Evolutionary conservation across 2,329 filamentous ascomycete genomes (phyloP).

Genomic region (Pyrenophora seminiperda): DNA sequence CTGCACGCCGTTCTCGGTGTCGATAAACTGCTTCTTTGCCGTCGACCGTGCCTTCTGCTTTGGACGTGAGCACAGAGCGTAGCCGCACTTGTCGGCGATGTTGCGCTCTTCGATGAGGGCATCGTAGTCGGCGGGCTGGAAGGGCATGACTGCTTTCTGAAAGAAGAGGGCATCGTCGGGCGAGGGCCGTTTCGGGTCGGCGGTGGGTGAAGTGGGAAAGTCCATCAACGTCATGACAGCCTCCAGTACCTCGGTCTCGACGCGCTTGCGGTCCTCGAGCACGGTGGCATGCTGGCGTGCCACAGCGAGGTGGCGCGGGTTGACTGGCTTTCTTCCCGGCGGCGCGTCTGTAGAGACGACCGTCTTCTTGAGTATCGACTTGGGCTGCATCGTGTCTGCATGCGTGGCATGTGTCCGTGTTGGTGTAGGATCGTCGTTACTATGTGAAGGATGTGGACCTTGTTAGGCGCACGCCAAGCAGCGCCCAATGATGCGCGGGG

Average conservation of each 20-base stretch:
- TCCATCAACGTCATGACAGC: conserved; percentile 74
- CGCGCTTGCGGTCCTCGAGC: conserved; percentile 80
- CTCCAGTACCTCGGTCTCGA: conserved; percentile 74
- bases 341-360: conserved; percentile 25
- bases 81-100: conserved; percentile 80
- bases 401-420: not conserved
- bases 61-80: conserved; percentile 74
- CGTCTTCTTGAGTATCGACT: conserved; percentile 52
- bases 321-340: conserved; percentile 38
- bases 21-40: conserved; percentile 66
- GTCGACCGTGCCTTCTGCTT: conserved; percentile 60
- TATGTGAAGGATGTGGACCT: conserved; percentile 12
- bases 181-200: conserved; percentile 59
- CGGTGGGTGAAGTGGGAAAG: conserved; percentile 59
- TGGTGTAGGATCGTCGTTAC: conserved; percentile 12
- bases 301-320: conserved; percentile 60
- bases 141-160: conserved; percentile 68
- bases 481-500: conserved; percentile 21
- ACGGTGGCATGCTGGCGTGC: conserved; percentile 82
- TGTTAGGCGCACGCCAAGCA: conserved; percentile 14
- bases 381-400: conserved; percentile 44
- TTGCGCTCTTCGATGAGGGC: conserved; percentile 88
- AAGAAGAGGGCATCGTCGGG: conserved; percentile 68
- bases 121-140: conserved; percentile 89
- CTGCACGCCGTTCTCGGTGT: conserved; percentile 60